Evolutionary conservation across 202 grass and related monocot species (phyloP).

Genomic region (Setaria viridis): DNA sequence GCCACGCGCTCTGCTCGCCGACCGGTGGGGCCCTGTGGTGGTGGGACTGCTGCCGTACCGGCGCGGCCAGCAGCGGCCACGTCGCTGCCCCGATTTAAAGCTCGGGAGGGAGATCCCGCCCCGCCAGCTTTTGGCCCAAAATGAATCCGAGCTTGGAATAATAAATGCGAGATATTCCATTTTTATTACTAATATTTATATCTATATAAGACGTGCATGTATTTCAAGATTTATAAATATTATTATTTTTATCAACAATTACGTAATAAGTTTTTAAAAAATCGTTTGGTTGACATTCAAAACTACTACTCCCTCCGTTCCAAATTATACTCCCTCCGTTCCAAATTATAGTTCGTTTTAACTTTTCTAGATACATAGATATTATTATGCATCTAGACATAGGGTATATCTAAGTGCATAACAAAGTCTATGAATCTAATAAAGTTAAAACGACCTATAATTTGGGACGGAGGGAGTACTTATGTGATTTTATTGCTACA

Average conservation of each 20-base stretch:
- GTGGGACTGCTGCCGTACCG: background rate
- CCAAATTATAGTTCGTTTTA: no score
- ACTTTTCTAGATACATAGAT: no score
- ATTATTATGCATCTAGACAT: no score
- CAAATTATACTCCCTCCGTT: no score
- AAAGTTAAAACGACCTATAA: no score
- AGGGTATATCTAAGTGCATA: no score
- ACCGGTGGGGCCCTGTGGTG: background rate
- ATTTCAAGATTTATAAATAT: background rate
- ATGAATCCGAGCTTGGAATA: conserved; percentile 22
- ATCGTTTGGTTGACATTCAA: background rate
- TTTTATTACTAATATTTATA: no score
- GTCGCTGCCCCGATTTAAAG: background rate
- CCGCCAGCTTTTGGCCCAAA: background rate
- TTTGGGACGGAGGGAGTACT: no score
- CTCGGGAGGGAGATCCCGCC: background rate
- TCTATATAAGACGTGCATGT: background rate
- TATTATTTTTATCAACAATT: background rate
- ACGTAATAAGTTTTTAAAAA: background rate
- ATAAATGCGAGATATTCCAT: background rate
- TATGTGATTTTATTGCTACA: background rate
- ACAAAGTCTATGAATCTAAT: no score
- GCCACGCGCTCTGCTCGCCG: background rate
- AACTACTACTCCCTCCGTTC: background rate
- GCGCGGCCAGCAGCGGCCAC: background rate